A percentile compares a stretch with the other conserved stretches of the same genome.
Evolutionary conservation across 768 basidiomycete genomes (phyloP).

Genomic region (Kwoniella dendrophila): DNA sequence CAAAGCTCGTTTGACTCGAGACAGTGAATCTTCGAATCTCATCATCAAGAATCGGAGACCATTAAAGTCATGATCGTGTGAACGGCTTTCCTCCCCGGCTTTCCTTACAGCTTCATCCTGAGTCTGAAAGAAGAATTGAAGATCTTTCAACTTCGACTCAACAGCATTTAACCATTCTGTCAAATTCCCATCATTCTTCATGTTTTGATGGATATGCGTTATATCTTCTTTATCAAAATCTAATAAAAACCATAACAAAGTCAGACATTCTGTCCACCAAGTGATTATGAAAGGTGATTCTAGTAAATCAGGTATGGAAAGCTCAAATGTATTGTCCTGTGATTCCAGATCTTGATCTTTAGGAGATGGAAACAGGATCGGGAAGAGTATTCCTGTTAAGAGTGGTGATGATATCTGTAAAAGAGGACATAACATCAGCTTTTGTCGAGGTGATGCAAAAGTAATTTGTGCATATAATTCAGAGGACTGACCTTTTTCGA

Average conservation of each 20-base stretch:
- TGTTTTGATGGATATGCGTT: background rate
- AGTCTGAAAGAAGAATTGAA: slow-evolving; percentile 2
- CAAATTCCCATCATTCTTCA: background rate
- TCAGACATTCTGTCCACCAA: slow-evolving; percentile 28
- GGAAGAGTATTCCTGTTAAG: slow-evolving; percentile 1
- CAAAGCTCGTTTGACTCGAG: background rate
- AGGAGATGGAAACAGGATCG: slow-evolving; percentile 12
- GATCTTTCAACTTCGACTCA: slow-evolving; percentile 8
- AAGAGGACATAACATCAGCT: too few relatives aligned
- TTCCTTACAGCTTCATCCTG: too few relatives aligned
- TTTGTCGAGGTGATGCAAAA: background rate
- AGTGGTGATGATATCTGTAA: background rate
- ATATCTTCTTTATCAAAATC: background rate
- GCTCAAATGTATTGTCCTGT: slow-evolving; percentile 14
- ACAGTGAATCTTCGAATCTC: slow-evolving; percentile 24
- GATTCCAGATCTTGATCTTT: background rate
- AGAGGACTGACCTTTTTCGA: slow-evolving; percentile 1
- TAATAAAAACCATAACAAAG: slow-evolving; percentile 24
- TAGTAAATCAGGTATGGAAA: slow-evolving; percentile 9
- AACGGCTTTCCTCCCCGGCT: too few relatives aligned
- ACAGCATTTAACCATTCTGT: slow-evolving; percentile 5
- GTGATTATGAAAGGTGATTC: slow-evolving; percentile 8
- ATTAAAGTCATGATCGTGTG: slow-evolving; percentile 4
- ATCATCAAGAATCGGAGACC: slow-evolving; percentile 13
- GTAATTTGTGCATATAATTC: background rate